Conservation (phyloP, 2,329 filamentous ascomycete genomes). For the Trichoderma lentiforme region DNA sequence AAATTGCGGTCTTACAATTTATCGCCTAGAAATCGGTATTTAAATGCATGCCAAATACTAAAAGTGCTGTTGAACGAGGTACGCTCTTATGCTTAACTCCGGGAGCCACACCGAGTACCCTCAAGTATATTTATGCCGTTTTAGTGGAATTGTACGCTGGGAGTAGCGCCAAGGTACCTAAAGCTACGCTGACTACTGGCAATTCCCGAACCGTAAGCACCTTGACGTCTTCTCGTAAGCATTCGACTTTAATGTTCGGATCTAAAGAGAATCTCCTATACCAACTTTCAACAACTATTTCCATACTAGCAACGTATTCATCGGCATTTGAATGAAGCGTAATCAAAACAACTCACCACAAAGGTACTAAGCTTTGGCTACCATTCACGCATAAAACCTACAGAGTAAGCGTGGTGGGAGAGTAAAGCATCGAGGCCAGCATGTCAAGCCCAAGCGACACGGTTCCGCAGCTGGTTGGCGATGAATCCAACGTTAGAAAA, state of each 20-base stretch:
- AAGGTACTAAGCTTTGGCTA: background rate
- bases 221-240: background rate
- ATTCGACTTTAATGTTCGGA: background rate
- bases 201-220: background rate
- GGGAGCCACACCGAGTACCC: background rate
- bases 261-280: background rate
- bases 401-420: background rate
- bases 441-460: background rate
- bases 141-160: accelerated
- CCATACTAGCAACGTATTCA: background rate
- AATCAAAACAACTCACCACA: background rate
- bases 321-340: background rate
- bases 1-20: background rate
- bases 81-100: background rate
- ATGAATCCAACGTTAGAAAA: background rate
- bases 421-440: background rate
- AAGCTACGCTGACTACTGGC: background rate
- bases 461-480: background rate
- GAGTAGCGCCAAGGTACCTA: background rate
- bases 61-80: background rate
- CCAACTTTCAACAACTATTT: background rate
- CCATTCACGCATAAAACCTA: background rate
- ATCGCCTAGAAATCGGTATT: background rate
- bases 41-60: background rate
- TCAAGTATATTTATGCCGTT: background rate